Evolutionary conservation across 2,329 filamentous ascomycete species (phyloP).

Genomic region (Aspergillus sp.): DNA sequence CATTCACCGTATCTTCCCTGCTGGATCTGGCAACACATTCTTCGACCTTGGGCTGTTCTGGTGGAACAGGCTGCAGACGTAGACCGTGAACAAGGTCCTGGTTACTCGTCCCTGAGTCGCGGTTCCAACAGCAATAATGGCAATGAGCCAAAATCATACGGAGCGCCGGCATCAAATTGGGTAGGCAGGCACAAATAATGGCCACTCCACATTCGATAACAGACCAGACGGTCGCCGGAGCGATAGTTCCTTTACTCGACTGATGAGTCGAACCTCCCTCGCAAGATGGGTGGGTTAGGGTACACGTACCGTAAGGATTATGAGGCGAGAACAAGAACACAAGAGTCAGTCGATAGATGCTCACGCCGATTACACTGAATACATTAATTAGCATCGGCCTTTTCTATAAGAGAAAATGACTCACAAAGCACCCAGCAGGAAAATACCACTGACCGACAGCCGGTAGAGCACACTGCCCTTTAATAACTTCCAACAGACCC

Average conservation of each 20-base stretch:
- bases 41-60: no score
- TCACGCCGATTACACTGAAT: neutral
- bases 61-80: no score
- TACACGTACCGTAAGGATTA: neutral
- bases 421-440: neutral
- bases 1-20: no score
- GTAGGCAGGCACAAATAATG: neutral
- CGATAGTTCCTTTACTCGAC: no score
- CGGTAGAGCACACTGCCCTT: slow-evolving; percentile 10
- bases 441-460: neutral
- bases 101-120: no score
- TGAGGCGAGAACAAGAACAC: neutral
- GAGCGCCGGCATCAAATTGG: neutral
- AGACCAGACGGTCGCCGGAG: neutral
- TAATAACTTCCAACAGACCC: slow-evolving; percentile 24
- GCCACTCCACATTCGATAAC: neutral
- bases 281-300: neutral
- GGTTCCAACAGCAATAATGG: no score
- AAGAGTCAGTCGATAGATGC: neutral
- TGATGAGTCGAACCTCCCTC: no score
- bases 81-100: no score
- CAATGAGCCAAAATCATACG: no score
- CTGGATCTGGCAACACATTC: no score
- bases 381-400: neutral
- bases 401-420: neutral